Evolutionary conservation across 2,329 filamentous ascomycete species (phyloP), one percentile per base, ranked within the genome.

Genomic region (Pestalotiopsis sp.): DNA sequence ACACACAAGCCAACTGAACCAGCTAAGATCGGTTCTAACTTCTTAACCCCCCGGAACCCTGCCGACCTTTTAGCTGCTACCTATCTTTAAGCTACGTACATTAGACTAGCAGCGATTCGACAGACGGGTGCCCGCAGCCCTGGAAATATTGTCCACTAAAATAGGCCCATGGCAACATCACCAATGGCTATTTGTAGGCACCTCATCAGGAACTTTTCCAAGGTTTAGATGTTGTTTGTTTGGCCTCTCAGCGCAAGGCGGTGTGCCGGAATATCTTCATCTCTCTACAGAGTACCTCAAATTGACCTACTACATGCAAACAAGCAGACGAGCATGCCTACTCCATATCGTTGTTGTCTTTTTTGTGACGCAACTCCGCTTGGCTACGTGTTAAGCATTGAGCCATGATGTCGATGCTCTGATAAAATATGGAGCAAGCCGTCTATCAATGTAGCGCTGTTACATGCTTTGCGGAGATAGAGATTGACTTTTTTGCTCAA

Each of bases 291-390:
- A 23, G 20, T 23, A 25, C 20, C 49, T 25, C 49, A 57, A 39
- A 39, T n/a, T n/a, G 11, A 23, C 17, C 17, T 57, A 23, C 17
- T 57, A 23, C 57, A 57, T 36, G 38, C 52, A 58, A 65, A 65
- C 63, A 57, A 66, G 39, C 49, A 66, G 57, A 38, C 62, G 62
- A 39, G 62, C 39, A 45, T 64, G 62, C 62, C 62, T 64, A 45
- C 62, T 27, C 62, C 45, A 38, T 27, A 39, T 58, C 38, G 45
- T 52, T 45, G 45, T 52, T 52, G 45, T 52, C 45, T 52, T 52
- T n/a, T 20, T n/a, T 23, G 20, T 52, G 45, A 52, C 45, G 45
- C 45, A 36, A 52, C n/a, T 52, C 45, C 45, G 45, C 45, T 52
- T 52, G 45, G 45, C 45, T 52, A 52, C 45, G 45, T 52, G 45